Base-by-base conservation (phyloP, 345 rosid species). In the Lagerstroemia speciosa region DNA sequence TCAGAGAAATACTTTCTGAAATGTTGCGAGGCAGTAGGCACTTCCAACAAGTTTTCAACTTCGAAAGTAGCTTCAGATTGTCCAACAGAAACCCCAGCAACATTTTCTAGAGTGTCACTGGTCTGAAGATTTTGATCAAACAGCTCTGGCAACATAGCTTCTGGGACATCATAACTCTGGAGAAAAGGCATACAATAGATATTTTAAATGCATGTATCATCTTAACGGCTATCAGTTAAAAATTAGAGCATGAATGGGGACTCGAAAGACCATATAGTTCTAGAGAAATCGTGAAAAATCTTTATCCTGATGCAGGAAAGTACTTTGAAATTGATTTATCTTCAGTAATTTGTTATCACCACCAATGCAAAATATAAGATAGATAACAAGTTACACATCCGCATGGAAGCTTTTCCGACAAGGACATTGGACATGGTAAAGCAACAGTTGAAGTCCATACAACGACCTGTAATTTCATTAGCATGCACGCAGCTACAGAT, bases 141-240 rank as follows among this genome's bases (percentile, higher is more conserved):
- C 22, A 77, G 76, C 65, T 73, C 74, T 33, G 84, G 83, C 71
- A 82, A 70, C 24, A 52, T 55, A 36, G 80, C 81, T 80, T 66
- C 76, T 36, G 88, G 83, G 71, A 84, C 69, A 62, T 71, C 85
- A 69, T 57, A 43, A 37, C 69, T 80, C 87, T 83, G 34, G 58
- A 32, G 55, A 64, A 43, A 34, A 30, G 24, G 26, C 53, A 29
- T 46, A 70, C 45, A 73, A 24, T 15, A 60, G 40, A 66, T 41
- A n/a, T 41, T 22, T 12, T 0, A 0, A 34, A 30, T 53, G 29
- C 9, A 26, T 53, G 24, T 29, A 58, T 27, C 34, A 58, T 16
- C 63, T 58, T 34, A 58, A 58, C 19, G 30, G 63, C 20, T 58
- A 17, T 29, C 33, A 29, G 63, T 58, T 1, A 53, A 24, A n/a